A percentile compares a stretch with the other conserved stretches of the same genome.
Conservation (phyloP, 495 filamentous ascomycete genomes). For the Neurospora sp. region DNA sequence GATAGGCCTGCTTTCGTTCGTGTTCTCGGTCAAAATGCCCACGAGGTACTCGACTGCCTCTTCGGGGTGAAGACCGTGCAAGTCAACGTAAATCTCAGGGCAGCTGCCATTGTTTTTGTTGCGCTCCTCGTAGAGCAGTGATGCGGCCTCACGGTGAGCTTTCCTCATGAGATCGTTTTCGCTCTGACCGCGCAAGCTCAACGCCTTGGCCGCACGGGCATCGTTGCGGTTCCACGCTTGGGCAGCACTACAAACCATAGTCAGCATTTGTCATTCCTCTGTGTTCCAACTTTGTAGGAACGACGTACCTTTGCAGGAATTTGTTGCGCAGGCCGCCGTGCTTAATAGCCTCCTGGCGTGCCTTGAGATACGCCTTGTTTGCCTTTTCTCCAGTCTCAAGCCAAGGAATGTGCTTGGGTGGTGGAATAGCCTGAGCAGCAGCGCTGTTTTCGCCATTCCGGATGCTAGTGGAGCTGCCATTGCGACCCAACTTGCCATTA, state of each 20-base stretch:
- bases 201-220: conserved; percentile 87
- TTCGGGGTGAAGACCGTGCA: conserved; percentile 93
- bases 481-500: conserved; percentile 41
- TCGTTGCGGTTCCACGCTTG: conserved; percentile 99
- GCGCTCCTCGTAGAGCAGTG: conserved; percentile 85
- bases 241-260: conserved; percentile 55
- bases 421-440: conserved; percentile 70
- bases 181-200: conserved; percentile 85
- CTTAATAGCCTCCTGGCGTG: conserved; percentile 86
- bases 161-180: conserved; percentile 97
- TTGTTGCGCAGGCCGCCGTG: conserved; percentile 94
- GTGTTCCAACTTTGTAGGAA: background rate
- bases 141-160: conserved; percentile 89
- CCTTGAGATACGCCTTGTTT: conserved; percentile 91
- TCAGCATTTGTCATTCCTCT: conserved; percentile 12
- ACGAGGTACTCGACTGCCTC: conserved; percentile 95
- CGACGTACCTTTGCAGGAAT: conserved; percentile 77
- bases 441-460: conserved; percentile 66
- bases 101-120: conserved; percentile 56
- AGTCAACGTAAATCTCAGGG: conserved; percentile 83
- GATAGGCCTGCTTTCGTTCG: conserved; percentile 59
- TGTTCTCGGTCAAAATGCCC: conserved; percentile 72
- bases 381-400: conserved; percentile 84
- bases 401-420: conserved; percentile 93
- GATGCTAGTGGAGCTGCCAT: conserved; percentile 43